Conservation (phyloP, 2,329 filamentous ascomycete genomes). For the Capronia epimyces region DNA sequence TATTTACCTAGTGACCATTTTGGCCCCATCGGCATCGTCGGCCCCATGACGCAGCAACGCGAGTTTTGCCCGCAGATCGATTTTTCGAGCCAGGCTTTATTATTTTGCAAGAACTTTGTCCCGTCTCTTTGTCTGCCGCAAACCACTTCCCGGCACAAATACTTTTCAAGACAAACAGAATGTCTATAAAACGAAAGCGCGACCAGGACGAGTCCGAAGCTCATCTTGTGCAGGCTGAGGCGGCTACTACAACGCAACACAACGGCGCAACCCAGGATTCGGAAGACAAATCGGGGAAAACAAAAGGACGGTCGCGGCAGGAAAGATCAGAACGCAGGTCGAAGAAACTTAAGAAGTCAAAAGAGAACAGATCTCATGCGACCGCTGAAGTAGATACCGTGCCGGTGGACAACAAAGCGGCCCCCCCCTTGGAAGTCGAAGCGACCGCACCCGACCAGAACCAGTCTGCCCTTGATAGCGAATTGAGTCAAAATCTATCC, state of each 20-base stretch:
- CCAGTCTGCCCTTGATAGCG: conserved; percentile 21
- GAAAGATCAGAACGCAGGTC: conserved; percentile 27
- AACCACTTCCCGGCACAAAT: not conserved
- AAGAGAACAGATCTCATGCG: conserved; percentile 4
- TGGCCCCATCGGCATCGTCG: not conserved
- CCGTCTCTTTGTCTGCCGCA: not conserved
- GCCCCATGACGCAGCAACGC: not conserved
- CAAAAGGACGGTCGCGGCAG: conserved; percentile 22
- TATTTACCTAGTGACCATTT: not conserved
- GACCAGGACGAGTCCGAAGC: not conserved
- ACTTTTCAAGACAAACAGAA: not conserved
- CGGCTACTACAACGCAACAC: conserved; percentile 1
- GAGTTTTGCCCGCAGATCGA: not conserved
- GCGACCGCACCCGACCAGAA: not conserved
- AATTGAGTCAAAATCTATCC: conserved; percentile 35
- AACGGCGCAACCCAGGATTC: conserved; percentile 5
- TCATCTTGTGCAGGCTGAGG: not conserved
- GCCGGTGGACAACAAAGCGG: not conserved
- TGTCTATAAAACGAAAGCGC: conserved; percentile 1
- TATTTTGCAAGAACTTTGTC: not conserved
- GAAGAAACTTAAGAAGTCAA: conserved; percentile 23
- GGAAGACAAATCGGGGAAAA: conserved; percentile 1
- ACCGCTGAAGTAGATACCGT: not conserved
- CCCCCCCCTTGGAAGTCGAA: not conserved
- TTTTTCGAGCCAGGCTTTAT: not conserved